These are phyloP conservation scores for Trematosphaeria pertusa DNA, from an alignment of 2,329 filamentous ascomycete genomes.

Conservation along the genomic window DNA sequence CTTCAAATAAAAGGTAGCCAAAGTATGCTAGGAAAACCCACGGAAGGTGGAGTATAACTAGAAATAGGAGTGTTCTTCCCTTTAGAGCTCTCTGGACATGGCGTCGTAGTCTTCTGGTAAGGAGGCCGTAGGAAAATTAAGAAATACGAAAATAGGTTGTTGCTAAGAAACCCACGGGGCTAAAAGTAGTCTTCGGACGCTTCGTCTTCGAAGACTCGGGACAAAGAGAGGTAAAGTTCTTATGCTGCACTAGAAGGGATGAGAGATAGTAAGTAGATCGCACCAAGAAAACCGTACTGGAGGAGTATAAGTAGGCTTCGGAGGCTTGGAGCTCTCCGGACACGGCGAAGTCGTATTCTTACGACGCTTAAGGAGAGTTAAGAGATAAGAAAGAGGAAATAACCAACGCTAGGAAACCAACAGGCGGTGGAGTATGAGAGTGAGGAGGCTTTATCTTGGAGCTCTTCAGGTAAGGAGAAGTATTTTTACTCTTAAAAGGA, in stretches of 20 bases:
- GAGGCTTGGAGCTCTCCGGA: not conserved
- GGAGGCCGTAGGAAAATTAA: too few relatives aligned
- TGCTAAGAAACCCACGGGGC: too few relatives aligned
- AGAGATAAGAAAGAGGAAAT: not conserved
- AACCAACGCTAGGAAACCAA: not conserved
- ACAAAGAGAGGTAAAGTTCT: slow-evolving; percentile 4
- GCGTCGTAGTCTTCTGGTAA: too few relatives aligned
- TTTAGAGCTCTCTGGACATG: too few relatives aligned
- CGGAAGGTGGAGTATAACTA: too few relatives aligned
- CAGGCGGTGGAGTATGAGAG: not conserved
- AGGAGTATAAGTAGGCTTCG: not conserved
- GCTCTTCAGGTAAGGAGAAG: too few relatives aligned
- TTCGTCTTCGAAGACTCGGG: slow-evolving; percentile 3
- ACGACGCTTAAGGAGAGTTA: slow-evolving; percentile 1
- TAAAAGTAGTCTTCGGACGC: not conserved
- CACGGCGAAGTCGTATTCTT: not conserved
- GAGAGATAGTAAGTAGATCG: slow-evolving; percentile 1
- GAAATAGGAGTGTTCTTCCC: too few relatives aligned
- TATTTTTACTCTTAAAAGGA: too few relatives aligned
- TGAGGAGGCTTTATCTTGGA: not conserved
- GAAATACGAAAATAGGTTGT: not conserved
- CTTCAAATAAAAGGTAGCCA: too few relatives aligned
- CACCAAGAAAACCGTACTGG: too few relatives aligned
- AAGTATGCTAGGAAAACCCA: too few relatives aligned
- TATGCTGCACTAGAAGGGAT: not conserved